A percentile compares a stretch with the other conserved stretches of the same genome.
Conservation (phyloP, 345 rosid genomes). For the Brassica juncea region DNA sequence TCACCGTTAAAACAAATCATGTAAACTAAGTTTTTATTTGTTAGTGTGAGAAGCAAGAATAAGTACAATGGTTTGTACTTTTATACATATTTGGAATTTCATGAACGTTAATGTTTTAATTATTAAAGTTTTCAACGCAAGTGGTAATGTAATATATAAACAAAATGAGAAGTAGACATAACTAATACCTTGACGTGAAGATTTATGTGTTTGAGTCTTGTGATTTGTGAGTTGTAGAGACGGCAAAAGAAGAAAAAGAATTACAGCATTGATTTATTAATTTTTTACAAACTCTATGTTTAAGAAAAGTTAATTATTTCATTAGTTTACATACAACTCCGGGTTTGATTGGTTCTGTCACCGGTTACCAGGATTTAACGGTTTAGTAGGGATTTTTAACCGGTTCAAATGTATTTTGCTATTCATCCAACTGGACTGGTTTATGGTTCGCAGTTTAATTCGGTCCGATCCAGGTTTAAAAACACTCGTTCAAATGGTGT, state of each 20-base stretch:
- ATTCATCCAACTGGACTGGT: neutral
- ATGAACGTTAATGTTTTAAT: neutral
- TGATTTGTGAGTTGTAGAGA: neutral
- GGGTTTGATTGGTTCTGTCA: neutral
- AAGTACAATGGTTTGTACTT: neutral
- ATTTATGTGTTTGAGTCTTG: neutral
- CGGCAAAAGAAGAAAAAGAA: neutral
- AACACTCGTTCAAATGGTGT: too few relatives aligned
- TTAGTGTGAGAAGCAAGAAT: neutral
- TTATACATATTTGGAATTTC: neutral
- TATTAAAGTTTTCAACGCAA: neutral
- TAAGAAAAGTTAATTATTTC: too few relatives aligned
- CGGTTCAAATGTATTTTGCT: neutral
- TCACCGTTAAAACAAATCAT: neutral
- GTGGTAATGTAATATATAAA: neutral
- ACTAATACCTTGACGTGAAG: neutral
- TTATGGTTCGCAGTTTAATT: neutral
- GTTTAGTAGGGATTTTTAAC: neutral
- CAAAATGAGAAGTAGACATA: neutral
- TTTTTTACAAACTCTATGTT: neutral
- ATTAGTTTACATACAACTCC: neutral
- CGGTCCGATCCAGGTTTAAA: neutral
- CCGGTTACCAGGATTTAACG: neutral
- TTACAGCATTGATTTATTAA: too few relatives aligned
- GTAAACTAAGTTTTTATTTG: neutral